Conservation (phyloP, 78 protist species). For the Polysphondylium violaceum region DNA sequence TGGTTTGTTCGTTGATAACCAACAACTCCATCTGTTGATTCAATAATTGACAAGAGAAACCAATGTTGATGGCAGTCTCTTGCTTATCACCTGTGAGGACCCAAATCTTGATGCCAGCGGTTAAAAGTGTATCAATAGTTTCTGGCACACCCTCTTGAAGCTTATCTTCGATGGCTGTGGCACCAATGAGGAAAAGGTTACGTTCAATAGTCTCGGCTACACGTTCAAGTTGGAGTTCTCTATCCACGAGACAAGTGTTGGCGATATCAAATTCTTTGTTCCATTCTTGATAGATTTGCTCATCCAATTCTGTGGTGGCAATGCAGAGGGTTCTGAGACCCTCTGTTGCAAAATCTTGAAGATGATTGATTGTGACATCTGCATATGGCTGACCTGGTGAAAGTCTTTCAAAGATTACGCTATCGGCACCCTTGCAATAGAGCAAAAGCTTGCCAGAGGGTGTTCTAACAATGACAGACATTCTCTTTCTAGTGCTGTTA, state of each 20-base stretch:
- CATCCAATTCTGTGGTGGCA: constrained; percentile 71
- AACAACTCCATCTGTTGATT: constrained; percentile 47
- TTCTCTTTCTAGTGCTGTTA: constrained; percentile 83
- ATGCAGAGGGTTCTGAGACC: constrained; percentile 94
- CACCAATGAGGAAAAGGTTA: constrained; percentile 81
- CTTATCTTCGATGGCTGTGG: constrained; percentile 91
- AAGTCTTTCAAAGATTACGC: constrained; percentile 49
- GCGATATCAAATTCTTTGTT: constrained; percentile 66
- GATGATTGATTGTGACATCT: constrained; percentile 31
- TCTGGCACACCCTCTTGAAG: constrained; percentile 91
- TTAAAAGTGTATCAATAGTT: constrained; percentile 55
- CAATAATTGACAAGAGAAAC: constrained; percentile 87
- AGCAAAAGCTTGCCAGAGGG: constrained; percentile 35
- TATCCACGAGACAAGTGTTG: neutral
- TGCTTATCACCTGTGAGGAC: constrained; percentile 97
- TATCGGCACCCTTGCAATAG: constrained; percentile 93
- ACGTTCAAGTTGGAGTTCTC: constrained; percentile 82
- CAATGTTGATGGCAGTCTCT: constrained; percentile 98
- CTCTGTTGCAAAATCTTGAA: constrained; percentile 82
- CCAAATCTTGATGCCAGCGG: constrained; percentile 90
- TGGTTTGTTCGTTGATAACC: constrained; percentile 67
- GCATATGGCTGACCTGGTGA: constrained; percentile 31
- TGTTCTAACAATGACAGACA: constrained; percentile 80
- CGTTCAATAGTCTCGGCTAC: constrained; percentile 86
- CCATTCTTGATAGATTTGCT: constrained; percentile 75